Evolutionary conservation across 2,329 filamentous ascomycete genomes (phyloP).

Genomic region (Periconia sp.): DNA sequence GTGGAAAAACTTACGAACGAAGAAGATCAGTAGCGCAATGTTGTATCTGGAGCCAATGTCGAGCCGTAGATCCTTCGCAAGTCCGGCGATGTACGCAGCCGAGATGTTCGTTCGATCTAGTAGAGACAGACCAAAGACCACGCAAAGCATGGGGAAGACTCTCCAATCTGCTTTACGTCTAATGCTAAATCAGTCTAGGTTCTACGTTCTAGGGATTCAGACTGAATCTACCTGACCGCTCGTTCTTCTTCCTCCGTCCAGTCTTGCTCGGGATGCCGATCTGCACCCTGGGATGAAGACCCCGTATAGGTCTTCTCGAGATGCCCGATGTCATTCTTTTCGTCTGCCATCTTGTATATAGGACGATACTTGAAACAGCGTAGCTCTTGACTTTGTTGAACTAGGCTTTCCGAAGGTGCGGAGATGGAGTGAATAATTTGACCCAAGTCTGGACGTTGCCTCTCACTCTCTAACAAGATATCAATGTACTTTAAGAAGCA

Average conservation of each 20-base stretch:
- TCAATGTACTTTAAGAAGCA: too few species aligned
- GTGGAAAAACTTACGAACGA: slow-evolving; percentile 22
- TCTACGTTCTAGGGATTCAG: neutral
- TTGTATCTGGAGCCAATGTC: slow-evolving; percentile 30
- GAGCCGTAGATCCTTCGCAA: slow-evolving; percentile 19
- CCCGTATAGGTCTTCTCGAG: slow-evolving; percentile 21
- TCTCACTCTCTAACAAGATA: too few species aligned
- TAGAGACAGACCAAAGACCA: slow-evolving; percentile 37
- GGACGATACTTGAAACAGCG: too few species aligned
- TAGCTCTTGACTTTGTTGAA: too few species aligned
- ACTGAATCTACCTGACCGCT: slow-evolving; percentile 27
- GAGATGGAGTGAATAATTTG: too few species aligned
- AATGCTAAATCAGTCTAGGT: neutral
- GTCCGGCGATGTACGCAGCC: slow-evolving; percentile 23
- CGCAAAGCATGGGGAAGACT: slow-evolving; percentile 42
- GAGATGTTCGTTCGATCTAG: slow-evolving; percentile 31
- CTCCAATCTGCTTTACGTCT: slow-evolving; percentile 38
- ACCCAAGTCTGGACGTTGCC: too few species aligned
- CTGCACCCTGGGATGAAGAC: slow-evolving; percentile 2
- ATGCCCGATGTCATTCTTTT: slow-evolving; percentile 18
- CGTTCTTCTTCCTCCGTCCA: slow-evolving; percentile 40
- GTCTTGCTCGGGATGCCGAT: slow-evolving; percentile 20
- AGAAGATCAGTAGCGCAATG: slow-evolving; percentile 40
- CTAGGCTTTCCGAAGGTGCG: too few species aligned
- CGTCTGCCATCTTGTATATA: too few species aligned